A percentile compares a stretch with the other conserved stretches of the same genome.
Evolutionary conservation across 768 basidiomycete genomes (phyloP).

Genomic region (Leucosporidium scottii): DNA sequence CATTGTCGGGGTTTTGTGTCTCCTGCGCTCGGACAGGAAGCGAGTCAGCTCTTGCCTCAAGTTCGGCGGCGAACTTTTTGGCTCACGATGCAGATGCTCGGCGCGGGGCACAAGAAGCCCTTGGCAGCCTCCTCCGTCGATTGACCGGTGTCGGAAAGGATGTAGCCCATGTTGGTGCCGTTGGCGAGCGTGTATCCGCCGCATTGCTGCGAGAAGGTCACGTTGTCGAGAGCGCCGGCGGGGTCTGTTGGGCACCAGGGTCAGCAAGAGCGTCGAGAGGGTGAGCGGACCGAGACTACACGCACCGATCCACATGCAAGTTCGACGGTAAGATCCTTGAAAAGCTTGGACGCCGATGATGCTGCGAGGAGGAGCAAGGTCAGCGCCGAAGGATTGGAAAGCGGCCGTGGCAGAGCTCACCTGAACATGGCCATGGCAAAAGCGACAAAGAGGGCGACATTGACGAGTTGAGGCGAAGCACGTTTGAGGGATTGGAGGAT

Average conservation of each 20-base stretch:
- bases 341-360: slow-evolving; percentile 94
- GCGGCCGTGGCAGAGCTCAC: slow-evolving; percentile 43
- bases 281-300: too few species aligned
- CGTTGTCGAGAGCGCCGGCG: slow-evolving; percentile 37
- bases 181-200: slow-evolving; percentile 68
- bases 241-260: slow-evolving; percentile 37
- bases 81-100: slow-evolving; percentile 69
- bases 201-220: slow-evolving; percentile 54
- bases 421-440: slow-evolving; percentile 86
- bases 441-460: slow-evolving; percentile 81
- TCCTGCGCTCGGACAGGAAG: slow-evolving; percentile 48
- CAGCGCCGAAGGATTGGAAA: slow-evolving; percentile 1
- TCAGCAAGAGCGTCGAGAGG: not conserved
- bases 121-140: slow-evolving; percentile 50
- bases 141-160: slow-evolving; percentile 44
- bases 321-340: slow-evolving; percentile 64
- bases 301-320: slow-evolving; percentile 41
- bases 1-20: slow-evolving; percentile 55
- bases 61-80: not conserved
- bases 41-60: not conserved
- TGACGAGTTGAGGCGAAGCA: slow-evolving; percentile 78
- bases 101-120: slow-evolving; percentile 83
- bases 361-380: slow-evolving; percentile 42
- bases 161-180: slow-evolving; percentile 47
- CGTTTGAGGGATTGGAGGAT: slow-evolving; percentile 89